Conservation (phyloP, 345 rosid species). For the Tarenaya hassleriana region DNA sequence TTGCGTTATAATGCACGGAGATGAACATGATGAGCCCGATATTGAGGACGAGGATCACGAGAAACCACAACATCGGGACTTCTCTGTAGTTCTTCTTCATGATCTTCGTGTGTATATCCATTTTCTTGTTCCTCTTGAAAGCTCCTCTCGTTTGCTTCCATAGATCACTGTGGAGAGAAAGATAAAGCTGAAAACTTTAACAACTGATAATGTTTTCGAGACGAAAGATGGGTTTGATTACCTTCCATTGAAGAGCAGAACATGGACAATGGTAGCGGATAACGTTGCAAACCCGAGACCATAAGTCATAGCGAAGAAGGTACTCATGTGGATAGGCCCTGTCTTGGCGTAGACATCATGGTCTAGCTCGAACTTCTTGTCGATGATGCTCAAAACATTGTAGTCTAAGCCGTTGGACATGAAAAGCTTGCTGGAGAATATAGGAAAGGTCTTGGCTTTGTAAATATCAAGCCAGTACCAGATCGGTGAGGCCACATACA, state of each 20-base stretch:
- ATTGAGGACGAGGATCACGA: conserved; percentile 41
- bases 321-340: conserved; percentile 55
- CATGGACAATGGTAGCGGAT: conserved; percentile 58
- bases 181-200: conserved; percentile 1
- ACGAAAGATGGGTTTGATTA: conserved; percentile 7
- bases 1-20: conserved; percentile 47
- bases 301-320: conserved; percentile 69
- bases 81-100: conserved; percentile 59
- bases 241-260: conserved; percentile 63
- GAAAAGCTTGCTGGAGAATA: conserved; percentile 49
- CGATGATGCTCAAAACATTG: conserved; percentile 46
- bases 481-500: conserved; percentile 61
- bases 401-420: conserved; percentile 43
- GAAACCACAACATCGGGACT: conserved; percentile 82
- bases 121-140: conserved; percentile 39
- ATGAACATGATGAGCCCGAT: conserved; percentile 47
- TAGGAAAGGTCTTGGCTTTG: conserved; percentile 64
- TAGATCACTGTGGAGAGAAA: conserved; percentile 39
- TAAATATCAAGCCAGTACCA: conserved; percentile 56
- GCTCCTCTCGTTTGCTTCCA: conserved; percentile 53
- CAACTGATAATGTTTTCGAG: background rate
- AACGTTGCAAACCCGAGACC: conserved; percentile 79
- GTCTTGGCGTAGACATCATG: conserved; percentile 35
- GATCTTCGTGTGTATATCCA: conserved; percentile 72
- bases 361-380: conserved; percentile 53